Evolutionary conservation across 306 rosid species (phyloP).

Genomic region (Bauhinia variegata): DNA sequence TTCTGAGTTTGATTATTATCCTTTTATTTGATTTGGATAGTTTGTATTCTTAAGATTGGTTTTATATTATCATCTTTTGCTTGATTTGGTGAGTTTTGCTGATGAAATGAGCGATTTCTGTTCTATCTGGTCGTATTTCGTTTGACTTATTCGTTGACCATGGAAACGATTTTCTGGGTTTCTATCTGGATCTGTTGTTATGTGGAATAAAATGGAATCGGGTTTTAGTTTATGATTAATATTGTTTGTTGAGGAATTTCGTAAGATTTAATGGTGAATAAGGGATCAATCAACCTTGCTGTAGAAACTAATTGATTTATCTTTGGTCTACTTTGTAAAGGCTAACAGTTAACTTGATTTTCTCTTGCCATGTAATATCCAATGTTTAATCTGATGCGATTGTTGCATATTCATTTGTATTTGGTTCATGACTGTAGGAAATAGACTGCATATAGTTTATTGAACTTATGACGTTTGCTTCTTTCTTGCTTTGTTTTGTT

Average conservation of each 20-base stretch:
- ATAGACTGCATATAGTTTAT: too few relatives aligned
- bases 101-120: not conserved
- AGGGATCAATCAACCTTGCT: not conserved
- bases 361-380: too few relatives aligned
- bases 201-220: not conserved
- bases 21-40: slow-evolving; percentile 31
- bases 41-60: not conserved
- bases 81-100: not conserved
- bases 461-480: too few relatives aligned
- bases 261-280: not conserved
- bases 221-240: not conserved
- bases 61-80: too few relatives aligned
- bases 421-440: too few relatives aligned
- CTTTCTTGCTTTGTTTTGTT: too few relatives aligned
- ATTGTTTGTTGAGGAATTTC: not conserved
- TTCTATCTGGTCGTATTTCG: not conserved
- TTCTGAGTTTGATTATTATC: not conserved
- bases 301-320: too few relatives aligned
- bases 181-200: not conserved
- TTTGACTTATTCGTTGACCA: not conserved
- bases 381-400: too few relatives aligned
- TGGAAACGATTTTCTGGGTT: not conserved
- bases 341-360: too few relatives aligned
- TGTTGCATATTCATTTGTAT: too few relatives aligned
- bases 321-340: too few relatives aligned